Evolutionary conservation across 2,329 filamentous ascomycete species (phyloP), one percentile per base, ranked within the genome.

Genomic region (Aaosphaeria pasadenensis): DNA sequence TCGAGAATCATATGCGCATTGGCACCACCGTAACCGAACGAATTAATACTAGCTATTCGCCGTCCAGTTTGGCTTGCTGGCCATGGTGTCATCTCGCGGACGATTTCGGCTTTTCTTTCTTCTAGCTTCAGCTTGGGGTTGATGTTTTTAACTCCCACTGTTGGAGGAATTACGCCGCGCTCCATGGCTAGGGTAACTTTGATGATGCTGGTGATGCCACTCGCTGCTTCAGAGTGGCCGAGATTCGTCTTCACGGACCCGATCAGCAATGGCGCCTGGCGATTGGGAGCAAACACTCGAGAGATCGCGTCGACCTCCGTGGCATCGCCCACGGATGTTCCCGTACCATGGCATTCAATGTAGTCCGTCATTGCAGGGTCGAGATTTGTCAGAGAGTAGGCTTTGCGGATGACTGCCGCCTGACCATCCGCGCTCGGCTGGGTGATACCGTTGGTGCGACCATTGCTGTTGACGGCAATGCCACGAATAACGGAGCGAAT

Each of bases 171-270:
- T 4, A 52, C 60, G 1, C 55, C 55, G 5, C 70, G 58, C 48
- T 78, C 74, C 1, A 77, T 47, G 0, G 68, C 66, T 11, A 78
- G 42, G 2, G 73, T 56, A 11, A 60, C 60, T 46, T 80, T 80
- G 24, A 80, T 69, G 1, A 80, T 24, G 0, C 65, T 65, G 0
- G 66, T 65, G 0, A 79, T 43, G 0, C 75, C 77, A 1, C 71
- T 69, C 0, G 75, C 73, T 0, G 66, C 70, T 53, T 78, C 77
- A 0, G 59, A 56, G 49, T 80, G 77, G 0, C 77, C 77, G n/a
- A 64, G 49, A 41, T 57, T 56, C 7, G 48, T 35, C 39, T 50
- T 50, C 11, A 32, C 41, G 11, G 41, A 43, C 24, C 41, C 41
- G 17, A 43, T 30, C 11, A 11, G 30, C 6, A 43, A 11, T 3